Evolutionary conservation across 495 filamentous ascomycete genomes (phyloP), one percentile per base, ranked within the genome.

Genomic region (Viridothelium virens): DNA sequence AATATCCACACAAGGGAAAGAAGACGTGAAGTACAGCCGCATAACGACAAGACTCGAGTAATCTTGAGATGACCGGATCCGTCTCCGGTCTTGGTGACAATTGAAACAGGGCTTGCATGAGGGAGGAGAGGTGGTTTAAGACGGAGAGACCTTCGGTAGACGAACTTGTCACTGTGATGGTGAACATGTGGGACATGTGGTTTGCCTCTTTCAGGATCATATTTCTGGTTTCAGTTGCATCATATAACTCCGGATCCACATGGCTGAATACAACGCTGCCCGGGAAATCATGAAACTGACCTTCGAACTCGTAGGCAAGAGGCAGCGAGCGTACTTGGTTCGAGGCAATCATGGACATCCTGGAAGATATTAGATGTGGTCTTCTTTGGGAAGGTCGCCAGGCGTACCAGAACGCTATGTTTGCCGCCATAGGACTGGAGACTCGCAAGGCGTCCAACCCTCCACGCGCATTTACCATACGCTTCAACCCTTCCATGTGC

Each of bases 121-220:
- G 61, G 25, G 44, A 46, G n/a, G 63, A 65, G 34, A 38, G 63
- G 16, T 65, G 63, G 36, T 65, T n/a, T 16, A 64, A 48, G n/a
- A 37, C 61, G 11, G 44, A 64, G 2, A 53, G 36, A 5, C 65
- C 68, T 41, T 67, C 33, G 31, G 65, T 48, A 5, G 50, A 36
- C 7, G 65, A 61, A 34, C 48, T 67, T 9, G 63, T 14, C 25
- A 70, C 61, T 6, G 48, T 66, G 61, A 56, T 33, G 18, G 68
- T 67, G 41, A 67, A 70, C 53, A 68, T 50, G 14, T 56, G 62
- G 14, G 66, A 68, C 61, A 67, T 31, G 14, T 62, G 66, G 46
- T 69, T 65, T 63, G 67, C 68, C 44, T 70, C 68, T 56, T 70
- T 65, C 62, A 70, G 46, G 16, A 70, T 39, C 44, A 67, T 66